Percentiles rank a stretch among this genome's conserved stretches.
Conservation (phyloP, 768 basidiomycete genomes). For the Trametes elegans region DNA sequence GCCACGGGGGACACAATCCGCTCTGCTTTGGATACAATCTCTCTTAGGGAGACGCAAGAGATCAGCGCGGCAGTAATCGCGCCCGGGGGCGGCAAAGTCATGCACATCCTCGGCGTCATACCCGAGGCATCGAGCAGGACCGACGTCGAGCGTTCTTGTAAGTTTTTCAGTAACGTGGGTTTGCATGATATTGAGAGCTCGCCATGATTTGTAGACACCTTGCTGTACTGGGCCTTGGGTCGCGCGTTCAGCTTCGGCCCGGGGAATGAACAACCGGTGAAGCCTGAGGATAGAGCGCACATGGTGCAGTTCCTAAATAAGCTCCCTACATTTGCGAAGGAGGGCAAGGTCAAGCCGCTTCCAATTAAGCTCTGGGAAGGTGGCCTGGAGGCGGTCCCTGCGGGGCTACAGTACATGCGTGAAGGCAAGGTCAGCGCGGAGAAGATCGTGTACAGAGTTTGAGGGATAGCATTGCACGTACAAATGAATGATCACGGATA, state of each 20-base stretch:
- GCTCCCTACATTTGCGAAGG: constrained; percentile 19
- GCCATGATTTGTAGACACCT: constrained; percentile 25
- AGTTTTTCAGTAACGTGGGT: neutral
- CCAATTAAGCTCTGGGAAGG: constrained; percentile 25
- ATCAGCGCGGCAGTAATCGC: constrained; percentile 4
- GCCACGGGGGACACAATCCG: constrained; percentile 20
- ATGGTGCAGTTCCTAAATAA: constrained; percentile 25
- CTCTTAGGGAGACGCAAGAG: constrained; percentile 1
- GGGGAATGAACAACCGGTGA: constrained; percentile 13
- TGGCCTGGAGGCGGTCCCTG: constrained; percentile 26
- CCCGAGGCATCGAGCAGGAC: neutral
- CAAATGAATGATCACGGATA: no score
- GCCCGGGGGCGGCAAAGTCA: constrained; percentile 9
- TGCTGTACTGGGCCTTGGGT: constrained; percentile 24
- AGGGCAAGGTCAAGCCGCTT: constrained; percentile 27
- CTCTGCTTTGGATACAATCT: constrained; percentile 22
- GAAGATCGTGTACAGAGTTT: constrained; percentile 29
- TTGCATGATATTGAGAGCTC: neutral
- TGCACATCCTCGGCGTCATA: neutral
- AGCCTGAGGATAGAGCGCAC: constrained; percentile 23
- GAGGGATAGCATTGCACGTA: no score
- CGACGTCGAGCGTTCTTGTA: constrained; percentile 5
- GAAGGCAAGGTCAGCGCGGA: constrained; percentile 31
- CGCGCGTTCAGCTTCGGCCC: constrained; percentile 12
- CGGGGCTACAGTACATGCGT: constrained; percentile 28